phyloP scores from a whole-genome alignment of 768 basidiomycete species.

The Lactarius sanguifluus region DNA sequence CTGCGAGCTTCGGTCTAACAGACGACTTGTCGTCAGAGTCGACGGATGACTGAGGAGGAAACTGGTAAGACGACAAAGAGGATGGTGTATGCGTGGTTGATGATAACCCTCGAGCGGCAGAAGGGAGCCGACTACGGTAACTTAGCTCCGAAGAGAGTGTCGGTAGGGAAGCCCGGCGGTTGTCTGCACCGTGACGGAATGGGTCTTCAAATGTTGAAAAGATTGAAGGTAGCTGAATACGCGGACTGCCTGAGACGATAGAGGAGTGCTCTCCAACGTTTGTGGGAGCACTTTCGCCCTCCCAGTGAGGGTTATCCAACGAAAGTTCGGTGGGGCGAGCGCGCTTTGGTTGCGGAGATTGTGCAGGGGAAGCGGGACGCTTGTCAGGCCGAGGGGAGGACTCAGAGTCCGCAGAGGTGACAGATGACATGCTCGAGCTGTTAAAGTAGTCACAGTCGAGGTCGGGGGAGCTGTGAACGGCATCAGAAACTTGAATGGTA shows the following conservation, averaged over 20 bases:
- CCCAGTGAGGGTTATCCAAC: constrained; percentile 33
- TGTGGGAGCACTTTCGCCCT: constrained; percentile 30
- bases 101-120: constrained; percentile 41
- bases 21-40: constrained; percentile 40
- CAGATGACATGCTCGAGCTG: constrained; percentile 77
- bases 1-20: constrained; percentile 49
- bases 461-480: constrained; percentile 40
- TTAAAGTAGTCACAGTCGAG: constrained; percentile 45
- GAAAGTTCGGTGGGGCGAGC: constrained; percentile 38
- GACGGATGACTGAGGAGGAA: constrained; percentile 51
- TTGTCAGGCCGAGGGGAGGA: constrained; percentile 60
- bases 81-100: constrained; percentile 29
- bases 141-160: constrained; percentile 51
- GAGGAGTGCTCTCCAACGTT: constrained; percentile 40
- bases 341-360: constrained; percentile 46
- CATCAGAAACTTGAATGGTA: constrained; percentile 13
- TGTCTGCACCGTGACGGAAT: constrained; percentile 44
- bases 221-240: constrained; percentile 73
- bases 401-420: constrained; percentile 70
- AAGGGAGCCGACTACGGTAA: constrained; percentile 55
- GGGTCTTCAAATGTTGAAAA: constrained; percentile 68
- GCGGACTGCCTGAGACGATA: constrained; percentile 44
- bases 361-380: constrained; percentile 52
- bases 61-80: constrained; percentile 51
- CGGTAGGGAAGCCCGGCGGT: constrained; percentile 64